Conservation (phyloP, 108 stramenopile genomes). For the Skeletonema marinoi region DNA sequence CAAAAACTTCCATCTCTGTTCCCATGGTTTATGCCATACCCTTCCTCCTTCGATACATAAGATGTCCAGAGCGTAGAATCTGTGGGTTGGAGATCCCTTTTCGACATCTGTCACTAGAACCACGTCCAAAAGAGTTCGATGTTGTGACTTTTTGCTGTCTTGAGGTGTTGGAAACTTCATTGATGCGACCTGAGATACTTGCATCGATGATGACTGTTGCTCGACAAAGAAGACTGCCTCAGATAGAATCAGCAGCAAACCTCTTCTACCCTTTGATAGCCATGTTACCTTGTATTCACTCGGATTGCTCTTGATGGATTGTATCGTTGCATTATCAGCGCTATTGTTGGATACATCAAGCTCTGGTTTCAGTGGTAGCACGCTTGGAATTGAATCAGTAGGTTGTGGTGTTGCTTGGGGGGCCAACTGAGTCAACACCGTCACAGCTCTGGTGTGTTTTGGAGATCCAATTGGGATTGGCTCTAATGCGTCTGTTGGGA, state of each 20-base stretch:
- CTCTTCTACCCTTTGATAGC: slow-evolving; percentile 47
- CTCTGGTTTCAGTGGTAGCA: slow-evolving; percentile 31
- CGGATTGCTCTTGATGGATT: slow-evolving; percentile 27
- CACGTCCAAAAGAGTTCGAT: slow-evolving; percentile 53
- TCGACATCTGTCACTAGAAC: slow-evolving; percentile 44
- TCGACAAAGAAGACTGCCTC: slow-evolving; percentile 57
- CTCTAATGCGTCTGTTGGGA: slow-evolving; percentile 33
- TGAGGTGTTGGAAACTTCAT: slow-evolving; percentile 52
- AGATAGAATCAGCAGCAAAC: slow-evolving; percentile 48
- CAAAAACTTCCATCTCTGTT: slow-evolving; percentile 42
- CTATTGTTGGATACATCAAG: slow-evolving; percentile 25
- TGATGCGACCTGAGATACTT: slow-evolving; percentile 28
- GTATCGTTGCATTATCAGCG: slow-evolving; percentile 3
- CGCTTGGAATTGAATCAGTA: not conserved
- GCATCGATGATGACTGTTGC: slow-evolving; percentile 8
- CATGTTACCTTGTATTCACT: slow-evolving; percentile 47
- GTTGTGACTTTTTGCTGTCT: slow-evolving; percentile 34
- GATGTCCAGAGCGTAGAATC: slow-evolving; percentile 45
- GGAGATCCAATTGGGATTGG: slow-evolving; percentile 33
- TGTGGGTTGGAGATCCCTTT: slow-evolving; percentile 8
- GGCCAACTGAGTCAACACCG: slow-evolving; percentile 44
- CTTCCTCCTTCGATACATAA: slow-evolving; percentile 47
- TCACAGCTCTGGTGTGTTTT: slow-evolving; percentile 34
- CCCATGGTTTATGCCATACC: slow-evolving; percentile 48
- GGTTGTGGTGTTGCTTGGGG: slow-evolving; percentile 7